A percentile compares a stretch with the other conserved stretches of the same genome.
Conservation (phyloP, 2,329 filamentous ascomycete species). For the Acrodontium crateriforme region DNA sequence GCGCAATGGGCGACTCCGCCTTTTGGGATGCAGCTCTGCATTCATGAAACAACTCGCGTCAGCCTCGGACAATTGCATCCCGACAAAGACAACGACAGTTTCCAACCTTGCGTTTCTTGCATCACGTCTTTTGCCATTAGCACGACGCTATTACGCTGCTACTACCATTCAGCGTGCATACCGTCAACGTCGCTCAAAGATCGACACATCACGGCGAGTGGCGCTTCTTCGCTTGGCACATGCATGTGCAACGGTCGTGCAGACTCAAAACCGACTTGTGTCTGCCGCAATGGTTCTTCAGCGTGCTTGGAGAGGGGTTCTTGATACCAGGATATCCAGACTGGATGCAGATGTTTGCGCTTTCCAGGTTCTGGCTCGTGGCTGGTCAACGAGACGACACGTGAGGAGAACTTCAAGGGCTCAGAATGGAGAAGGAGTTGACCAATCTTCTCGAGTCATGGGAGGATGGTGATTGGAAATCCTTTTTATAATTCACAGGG, state of each 20-base stretch:
- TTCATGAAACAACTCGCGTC: slow-evolving; percentile 32
- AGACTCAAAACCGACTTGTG: slow-evolving; percentile 28
- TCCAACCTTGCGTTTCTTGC: slow-evolving; percentile 46
- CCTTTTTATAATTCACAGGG: no score
- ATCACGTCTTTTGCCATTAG: slow-evolving; percentile 41
- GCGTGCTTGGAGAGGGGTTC: slow-evolving; percentile 27
- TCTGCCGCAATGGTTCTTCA: slow-evolving; percentile 31
- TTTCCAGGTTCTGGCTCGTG: slow-evolving; percentile 32
- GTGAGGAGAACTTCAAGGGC: no score
- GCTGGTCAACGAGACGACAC: no score
- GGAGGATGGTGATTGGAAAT: no score
- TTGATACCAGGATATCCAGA: slow-evolving; percentile 22
- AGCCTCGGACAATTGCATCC: slow-evolving; percentile 26
- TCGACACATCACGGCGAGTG: slow-evolving; percentile 18
- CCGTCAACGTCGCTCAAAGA: slow-evolving; percentile 19
- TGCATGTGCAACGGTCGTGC: slow-evolving; percentile 35
- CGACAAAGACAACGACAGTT: slow-evolving; percentile 41
- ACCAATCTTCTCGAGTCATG: no score
- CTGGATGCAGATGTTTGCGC: slow-evolving; percentile 24
- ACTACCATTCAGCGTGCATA: slow-evolving; percentile 39
- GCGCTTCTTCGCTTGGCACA: slow-evolving; percentile 28
- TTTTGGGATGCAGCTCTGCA: slow-evolving; percentile 27
- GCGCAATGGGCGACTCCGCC: slow-evolving; percentile 28
- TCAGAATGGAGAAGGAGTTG: no score
- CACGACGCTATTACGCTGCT: slow-evolving; percentile 37